Base-by-base conservation (phyloP, 768 basidiomycete genomes). In the Lentinus tigrinus region DNA sequence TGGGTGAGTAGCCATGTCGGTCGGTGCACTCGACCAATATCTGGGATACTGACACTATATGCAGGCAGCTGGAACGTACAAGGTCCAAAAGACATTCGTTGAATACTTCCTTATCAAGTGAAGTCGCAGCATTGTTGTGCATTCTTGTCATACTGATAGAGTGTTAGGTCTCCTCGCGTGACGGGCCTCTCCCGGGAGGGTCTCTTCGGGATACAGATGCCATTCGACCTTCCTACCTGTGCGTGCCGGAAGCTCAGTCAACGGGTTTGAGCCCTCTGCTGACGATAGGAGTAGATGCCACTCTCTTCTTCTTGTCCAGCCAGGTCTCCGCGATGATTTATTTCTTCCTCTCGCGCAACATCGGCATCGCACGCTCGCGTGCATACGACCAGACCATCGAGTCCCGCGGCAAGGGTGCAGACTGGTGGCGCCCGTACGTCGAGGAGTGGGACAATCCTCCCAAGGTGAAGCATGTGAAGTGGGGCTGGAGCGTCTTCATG, bases 261-360 rank as follows among this genome's bases (percentile, higher is more conserved):
- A n/a, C n/a, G n/a, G n/a, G n/a, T n/a, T n/a, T n/a, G n/a, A n/a
- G n/a, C n/a, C n/a, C n/a, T n/a, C n/a, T n/a, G n/a, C n/a, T n/a
- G n/a, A n/a, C n/a, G n/a, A 56, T 19, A 11, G 13, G 14, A 11
- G 26, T 63, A 93, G 91, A 93, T 70, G 89, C 91, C 13, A 82
- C 91, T 0, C 69, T 90, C 14, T 76, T 93, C 52, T 80, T 94
- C 54, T 68, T 95, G 4, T 85, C 89, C 9, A 76, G 83, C 0
- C 93, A 95, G 74, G 68, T 91, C 36, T 89, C 90, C 0, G 73
- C 73, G 19, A 88, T 98, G 55, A 78, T 96, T 49, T 79, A 77
- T 2, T 95, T 89, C 76, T 95, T 95, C 74, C 81, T 98, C 50
- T 80, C 85, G 27, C 84, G 84, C 46, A 95, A 96, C 72, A 85